These are phyloP conservation scores for Aegilops umbellulata DNA, from an alignment of 176 grass and related monocot species.

Conservation along the genomic window DNA sequence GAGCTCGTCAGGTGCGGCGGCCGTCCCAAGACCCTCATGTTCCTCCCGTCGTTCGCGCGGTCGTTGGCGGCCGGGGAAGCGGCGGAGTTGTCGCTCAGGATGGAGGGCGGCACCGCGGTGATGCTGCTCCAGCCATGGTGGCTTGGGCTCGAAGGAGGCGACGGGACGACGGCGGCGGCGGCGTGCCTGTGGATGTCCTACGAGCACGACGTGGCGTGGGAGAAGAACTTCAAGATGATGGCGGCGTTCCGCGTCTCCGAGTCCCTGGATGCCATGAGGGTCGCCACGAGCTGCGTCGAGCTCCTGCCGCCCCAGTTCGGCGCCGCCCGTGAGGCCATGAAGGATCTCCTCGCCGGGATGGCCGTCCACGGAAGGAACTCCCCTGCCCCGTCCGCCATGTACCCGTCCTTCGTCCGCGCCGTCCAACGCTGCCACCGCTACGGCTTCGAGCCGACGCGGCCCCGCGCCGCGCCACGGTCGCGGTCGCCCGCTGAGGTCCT, in stretches of 20 bases:
- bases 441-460: background rate
- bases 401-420: background rate
- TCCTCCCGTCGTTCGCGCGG: background rate
- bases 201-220: background rate
- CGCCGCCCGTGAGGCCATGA: background rate
- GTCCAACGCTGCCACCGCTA: background rate
- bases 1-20: background rate
- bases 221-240: constrained; percentile 14
- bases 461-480: background rate
- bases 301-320: constrained; percentile 17
- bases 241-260: background rate
- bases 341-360: background rate
- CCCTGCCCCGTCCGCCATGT: background rate
- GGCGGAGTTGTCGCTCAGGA: background rate
- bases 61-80: background rate
- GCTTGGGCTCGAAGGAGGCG: background rate
- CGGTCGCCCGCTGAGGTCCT: background rate
- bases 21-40: background rate
- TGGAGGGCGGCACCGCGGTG: background rate
- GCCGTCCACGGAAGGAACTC: background rate
- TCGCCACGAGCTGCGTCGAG: background rate
- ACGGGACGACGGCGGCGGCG: background rate
- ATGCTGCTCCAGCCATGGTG: constrained; percentile 9
- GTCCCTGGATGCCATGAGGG: background rate
- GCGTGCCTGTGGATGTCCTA: constrained; percentile 4